Percentiles rank a stretch among this genome's conserved stretches.
Evolutionary conservation across 805 yeast species (phyloP).

Genomic region (Helenozyma rhizophorensis): DNA sequence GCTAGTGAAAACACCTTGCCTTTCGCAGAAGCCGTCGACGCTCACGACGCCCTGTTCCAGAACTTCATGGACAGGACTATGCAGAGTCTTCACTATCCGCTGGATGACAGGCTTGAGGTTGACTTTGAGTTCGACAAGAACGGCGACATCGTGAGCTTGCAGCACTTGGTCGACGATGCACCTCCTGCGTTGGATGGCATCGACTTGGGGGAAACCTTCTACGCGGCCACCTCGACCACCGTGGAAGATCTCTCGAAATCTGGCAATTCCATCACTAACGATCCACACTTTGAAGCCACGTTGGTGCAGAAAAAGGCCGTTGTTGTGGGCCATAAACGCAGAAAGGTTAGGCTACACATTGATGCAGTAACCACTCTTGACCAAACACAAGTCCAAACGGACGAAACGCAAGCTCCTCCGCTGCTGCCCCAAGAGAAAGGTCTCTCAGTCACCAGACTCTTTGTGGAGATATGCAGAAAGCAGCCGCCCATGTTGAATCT

Average conservation of each 20-base stretch:
- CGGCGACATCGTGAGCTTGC: constrained; percentile 16
- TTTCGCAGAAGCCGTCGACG: constrained; percentile 1
- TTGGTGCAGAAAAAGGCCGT: constrained; percentile 5
- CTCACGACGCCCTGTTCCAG: constrained; percentile 12
- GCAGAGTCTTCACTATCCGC: constrained; percentile 7
- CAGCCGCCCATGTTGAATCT: constrained; percentile 2
- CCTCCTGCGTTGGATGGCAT: constrained; percentile 3
- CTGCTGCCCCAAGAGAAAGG: too few species aligned
- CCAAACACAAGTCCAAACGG: too few species aligned
- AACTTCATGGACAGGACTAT: constrained; percentile 14
- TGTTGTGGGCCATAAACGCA: constrained; percentile 1
- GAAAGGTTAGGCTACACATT: constrained; percentile 1
- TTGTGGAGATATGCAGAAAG: not conserved
- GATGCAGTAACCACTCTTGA: too few species aligned
- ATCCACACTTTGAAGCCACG: constrained; percentile 4
- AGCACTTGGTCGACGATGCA: not conserved
- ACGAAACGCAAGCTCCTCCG: too few species aligned
- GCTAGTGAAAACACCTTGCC: not conserved
- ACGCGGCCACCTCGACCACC: constrained; percentile 2
- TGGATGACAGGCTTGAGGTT: constrained; percentile 8
- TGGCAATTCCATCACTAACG: constrained; percentile 5
- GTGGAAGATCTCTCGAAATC: constrained; percentile 11
- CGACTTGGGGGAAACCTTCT: constrained; percentile 12
- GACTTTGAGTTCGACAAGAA: constrained; percentile 21
- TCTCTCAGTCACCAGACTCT: constrained; percentile 5